phyloP scores from a whole-genome alignment of 2,329 filamentous ascomycete genomes.

The Aspergillus alliaceus region DNA sequence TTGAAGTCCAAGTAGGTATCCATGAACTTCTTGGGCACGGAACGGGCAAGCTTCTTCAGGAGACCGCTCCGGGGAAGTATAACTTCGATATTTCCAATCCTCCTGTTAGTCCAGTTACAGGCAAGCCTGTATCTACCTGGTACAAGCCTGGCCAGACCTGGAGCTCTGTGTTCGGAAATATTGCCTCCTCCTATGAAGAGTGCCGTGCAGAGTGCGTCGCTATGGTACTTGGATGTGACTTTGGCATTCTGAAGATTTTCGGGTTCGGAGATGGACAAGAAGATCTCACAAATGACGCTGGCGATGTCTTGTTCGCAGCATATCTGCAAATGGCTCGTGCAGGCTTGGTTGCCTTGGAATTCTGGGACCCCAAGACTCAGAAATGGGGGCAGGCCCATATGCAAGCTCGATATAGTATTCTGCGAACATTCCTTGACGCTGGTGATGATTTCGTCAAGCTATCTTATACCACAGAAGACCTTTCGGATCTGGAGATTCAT shows the following conservation, averaged over 20 bases:
- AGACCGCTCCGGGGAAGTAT: slow-evolving; percentile 76
- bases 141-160: slow-evolving; percentile 96
- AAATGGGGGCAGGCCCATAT: slow-evolving; percentile 95
- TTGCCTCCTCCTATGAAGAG: slow-evolving; percentile 89
- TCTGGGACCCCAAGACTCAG: slow-evolving; percentile 86
- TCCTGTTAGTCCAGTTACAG: slow-evolving; percentile 75
- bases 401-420: slow-evolving; percentile 85
- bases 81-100: slow-evolving; percentile 87
- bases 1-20: slow-evolving; percentile 93
- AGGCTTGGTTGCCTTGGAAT: slow-evolving; percentile 84
- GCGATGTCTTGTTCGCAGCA: slow-evolving; percentile 81
- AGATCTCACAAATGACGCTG: slow-evolving; percentile 73
- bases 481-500: slow-evolving; percentile 78
- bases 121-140: slow-evolving; percentile 77
- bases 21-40: slow-evolving; percentile 89
- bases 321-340: slow-evolving; percentile 94
- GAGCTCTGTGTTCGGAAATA: slow-evolving; percentile 85
- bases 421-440: slow-evolving; percentile 73
- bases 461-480: slow-evolving; percentile 69
- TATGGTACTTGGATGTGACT: slow-evolving; percentile 88
- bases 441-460: slow-evolving; percentile 86
- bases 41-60: slow-evolving; percentile 89
- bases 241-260: slow-evolving; percentile 84
- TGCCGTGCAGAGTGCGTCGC: slow-evolving; percentile 92
- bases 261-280: slow-evolving; percentile 77